Evolutionary conservation across 768 basidiomycete species (phyloP), one percentile per base, ranked within the genome.

Genomic region (Kwoniella sp.): DNA sequence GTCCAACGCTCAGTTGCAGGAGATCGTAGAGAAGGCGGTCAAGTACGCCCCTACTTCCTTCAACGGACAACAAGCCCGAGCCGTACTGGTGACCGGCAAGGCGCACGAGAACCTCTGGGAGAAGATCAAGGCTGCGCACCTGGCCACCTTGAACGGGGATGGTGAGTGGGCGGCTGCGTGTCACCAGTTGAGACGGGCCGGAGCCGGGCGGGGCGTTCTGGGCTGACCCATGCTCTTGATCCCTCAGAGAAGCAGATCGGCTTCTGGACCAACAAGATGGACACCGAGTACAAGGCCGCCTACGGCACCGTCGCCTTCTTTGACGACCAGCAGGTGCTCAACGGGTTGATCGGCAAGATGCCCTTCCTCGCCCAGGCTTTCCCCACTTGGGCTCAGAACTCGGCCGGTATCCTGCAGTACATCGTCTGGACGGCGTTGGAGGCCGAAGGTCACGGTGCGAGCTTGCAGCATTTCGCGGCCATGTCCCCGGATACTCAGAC

Each of bases 271-370:
- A 41, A 54, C 45, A 65, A 67, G 41, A 53, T 73, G 36, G 55
- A 59, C 31, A 51, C 19, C 50, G 49, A 55, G 9, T 73, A 70
- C 52, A 52, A 60, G 39, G 50, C 59, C 10, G 73, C 66, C 5
- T 63, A 70, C 51, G 76, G 76, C 23, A 75, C 76, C 20, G 67
- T 77, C 45, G 49, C 75, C 23, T 67, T 76, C 61, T 75, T 74
- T 48, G 73, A 74, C 29, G 76, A 77, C 56, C 57, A 73, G 44
- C 61, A 62, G 28, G 69, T 66, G 14, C 37, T 73, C 46, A 59
- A 70, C 28, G 47, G 41, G n/a, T 69, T 61, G 48, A 45, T 44
- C 9, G 54, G 48, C 17, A 61, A 67, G 47, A 70, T 73, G 57
- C 66, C 69, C 14, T 46, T 33, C 19, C 56, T 56, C 33, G 50